Conservation (phyloP, 352 stramenopile genomes). For the Phytophthora kernoviae region DNA sequence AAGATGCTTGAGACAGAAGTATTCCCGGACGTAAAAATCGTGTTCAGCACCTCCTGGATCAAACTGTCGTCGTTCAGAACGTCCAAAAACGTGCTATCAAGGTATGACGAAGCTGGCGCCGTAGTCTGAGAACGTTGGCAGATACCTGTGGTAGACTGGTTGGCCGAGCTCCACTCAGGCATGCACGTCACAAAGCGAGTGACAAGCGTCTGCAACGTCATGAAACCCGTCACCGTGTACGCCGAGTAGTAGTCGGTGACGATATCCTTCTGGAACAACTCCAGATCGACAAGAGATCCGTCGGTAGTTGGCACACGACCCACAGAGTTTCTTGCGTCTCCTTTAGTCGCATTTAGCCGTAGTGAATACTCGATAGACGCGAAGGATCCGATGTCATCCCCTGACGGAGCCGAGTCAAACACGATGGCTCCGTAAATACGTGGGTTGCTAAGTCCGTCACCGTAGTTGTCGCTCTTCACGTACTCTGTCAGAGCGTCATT, state of each 20-base stretch:
- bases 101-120: slow-evolving; percentile 12
- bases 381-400: slow-evolving; percentile 41
- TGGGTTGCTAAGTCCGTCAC: slow-evolving; percentile 39
- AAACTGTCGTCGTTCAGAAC: slow-evolving; percentile 34
- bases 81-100: slow-evolving; percentile 39
- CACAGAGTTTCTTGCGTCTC: slow-evolving; percentile 8
- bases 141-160: slow-evolving; percentile 40
- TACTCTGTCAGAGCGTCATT: slow-evolving; percentile 48
- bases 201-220: slow-evolving; percentile 64
- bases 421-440: slow-evolving; percentile 61
- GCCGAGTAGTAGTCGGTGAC: slow-evolving; percentile 37
- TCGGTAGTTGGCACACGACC: slow-evolving; percentile 37
- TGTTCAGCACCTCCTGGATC: slow-evolving; percentile 33
- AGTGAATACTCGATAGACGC: slow-evolving; percentile 61
- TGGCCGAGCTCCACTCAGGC: slow-evolving; percentile 45
- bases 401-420: slow-evolving; percentile 44
- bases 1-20: slow-evolving; percentile 15
- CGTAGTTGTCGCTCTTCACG: slow-evolving; percentile 49
- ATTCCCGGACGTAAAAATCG: not conserved
- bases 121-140: slow-evolving; percentile 48
- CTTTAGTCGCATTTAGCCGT: slow-evolving; percentile 56
- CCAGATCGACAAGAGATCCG: slow-evolving; percentile 28
- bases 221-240: slow-evolving; percentile 56
- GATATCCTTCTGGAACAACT: slow-evolving; percentile 36
- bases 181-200: slow-evolving; percentile 63